Percentiles rank a stretch among this genome's conserved stretches.
Conservation (phyloP, 345 rosid genomes). For the Acer yangbiense region DNA sequence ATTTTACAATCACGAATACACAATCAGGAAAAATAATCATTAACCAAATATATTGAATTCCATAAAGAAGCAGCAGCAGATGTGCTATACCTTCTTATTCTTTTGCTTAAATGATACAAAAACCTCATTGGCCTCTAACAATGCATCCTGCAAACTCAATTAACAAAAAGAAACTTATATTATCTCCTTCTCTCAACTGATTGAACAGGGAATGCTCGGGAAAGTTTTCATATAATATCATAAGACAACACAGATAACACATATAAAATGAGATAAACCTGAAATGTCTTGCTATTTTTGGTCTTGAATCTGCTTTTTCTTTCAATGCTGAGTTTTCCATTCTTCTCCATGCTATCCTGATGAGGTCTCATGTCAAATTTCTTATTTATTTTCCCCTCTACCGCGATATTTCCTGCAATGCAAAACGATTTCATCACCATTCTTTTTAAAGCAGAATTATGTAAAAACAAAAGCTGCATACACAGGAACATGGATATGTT, state of each 20-base stretch:
- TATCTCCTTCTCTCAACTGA: neutral
- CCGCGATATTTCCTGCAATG: conserved; percentile 50
- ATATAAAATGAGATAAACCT: conserved; percentile 48
- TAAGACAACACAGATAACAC: neutral
- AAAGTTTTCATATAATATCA: neutral
- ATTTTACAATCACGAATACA: conserved; percentile 5
- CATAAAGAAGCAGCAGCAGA: neutral
- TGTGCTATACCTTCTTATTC: conserved; percentile 67
- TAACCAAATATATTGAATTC: neutral
- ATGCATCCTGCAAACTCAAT: conserved; percentile 65
- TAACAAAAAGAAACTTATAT: neutral
- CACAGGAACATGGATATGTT: neutral
- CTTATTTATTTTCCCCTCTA: conserved; percentile 76
- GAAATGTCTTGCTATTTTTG: conserved; percentile 76
- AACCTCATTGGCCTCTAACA: conserved; percentile 86
- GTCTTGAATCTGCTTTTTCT: too few species aligned
- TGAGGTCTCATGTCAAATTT: conserved; percentile 87
- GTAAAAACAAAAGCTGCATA: neutral
- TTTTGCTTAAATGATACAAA: conserved; percentile 91
- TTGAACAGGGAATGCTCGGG: neutral
- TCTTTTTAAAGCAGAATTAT: neutral
- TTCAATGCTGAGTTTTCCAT: conserved; percentile 9
- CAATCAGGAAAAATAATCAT: neutral
- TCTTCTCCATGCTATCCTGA: conserved; percentile 62
- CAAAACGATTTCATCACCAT: conserved; percentile 6